phyloP scores from a whole-genome alignment of 768 basidiomycete species.

The Pisolithus marmoratus region DNA sequence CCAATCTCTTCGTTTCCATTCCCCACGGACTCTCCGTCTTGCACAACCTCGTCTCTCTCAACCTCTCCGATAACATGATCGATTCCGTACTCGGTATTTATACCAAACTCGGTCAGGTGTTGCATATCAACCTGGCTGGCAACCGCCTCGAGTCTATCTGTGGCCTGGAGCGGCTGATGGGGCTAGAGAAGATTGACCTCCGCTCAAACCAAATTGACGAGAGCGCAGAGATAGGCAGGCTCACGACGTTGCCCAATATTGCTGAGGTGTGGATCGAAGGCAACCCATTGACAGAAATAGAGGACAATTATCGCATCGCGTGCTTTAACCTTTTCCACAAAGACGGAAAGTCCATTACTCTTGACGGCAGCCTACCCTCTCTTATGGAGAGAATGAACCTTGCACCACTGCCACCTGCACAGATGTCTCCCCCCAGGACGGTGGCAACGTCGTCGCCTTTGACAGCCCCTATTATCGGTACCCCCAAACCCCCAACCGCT shows the following conservation, averaged over 20 bases:
- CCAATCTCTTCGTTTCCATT: conserved; percentile 86
- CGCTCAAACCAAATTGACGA: conserved; percentile 77
- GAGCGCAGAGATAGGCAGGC: conserved; percentile 75
- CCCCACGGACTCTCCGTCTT: conserved; percentile 71
- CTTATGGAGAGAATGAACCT: conserved; percentile 68
- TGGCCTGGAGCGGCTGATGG: conserved; percentile 84
- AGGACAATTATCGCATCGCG: conserved; percentile 63
- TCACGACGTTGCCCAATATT: conserved; percentile 76
- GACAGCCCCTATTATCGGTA: conserved; percentile 19
- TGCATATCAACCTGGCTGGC: conserved; percentile 70
- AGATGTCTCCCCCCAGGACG: conserved; percentile 46
- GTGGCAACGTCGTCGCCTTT: conserved; percentile 23
- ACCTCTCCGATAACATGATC: conserved; percentile 96
- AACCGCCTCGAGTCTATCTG: conserved; percentile 95
- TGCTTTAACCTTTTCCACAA: conserved; percentile 83
- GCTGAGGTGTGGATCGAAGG: conserved; percentile 77
- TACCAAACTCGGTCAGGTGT: conserved; percentile 69
- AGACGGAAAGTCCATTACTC: conserved; percentile 70
- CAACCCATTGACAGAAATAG: conserved; percentile 73
- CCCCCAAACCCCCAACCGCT: conserved; percentile 22
- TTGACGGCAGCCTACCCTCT: conserved; percentile 70
- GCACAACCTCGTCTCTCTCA: conserved; percentile 81
- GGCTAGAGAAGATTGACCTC: conserved; percentile 81
- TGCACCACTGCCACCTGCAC: conserved; percentile 41
- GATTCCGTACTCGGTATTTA: conserved; percentile 91